A percentile compares a stretch with the other conserved stretches of the same genome.
Evolutionary conservation across 1,284 basidiomycete genomes (phyloP).

Genomic region (Pascua guehoae): DNA sequence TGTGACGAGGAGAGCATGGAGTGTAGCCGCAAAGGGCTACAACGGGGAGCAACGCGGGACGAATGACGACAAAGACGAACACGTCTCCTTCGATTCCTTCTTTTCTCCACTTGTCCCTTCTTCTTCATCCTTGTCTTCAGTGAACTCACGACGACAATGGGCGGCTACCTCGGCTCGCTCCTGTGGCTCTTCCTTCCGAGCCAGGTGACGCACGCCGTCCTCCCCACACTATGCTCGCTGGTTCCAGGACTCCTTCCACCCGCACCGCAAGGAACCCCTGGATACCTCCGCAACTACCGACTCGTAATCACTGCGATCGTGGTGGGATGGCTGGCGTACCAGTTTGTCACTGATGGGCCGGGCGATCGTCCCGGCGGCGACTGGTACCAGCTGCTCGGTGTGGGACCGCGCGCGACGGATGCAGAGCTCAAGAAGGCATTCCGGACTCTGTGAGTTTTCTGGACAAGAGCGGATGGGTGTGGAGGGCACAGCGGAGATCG

Average conservation of each 20-base stretch:
- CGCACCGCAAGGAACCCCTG: slow-evolving; percentile 18
- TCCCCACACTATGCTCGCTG: slow-evolving; percentile 25
- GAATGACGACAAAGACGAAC: no score
- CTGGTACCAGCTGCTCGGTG: slow-evolving; percentile 70
- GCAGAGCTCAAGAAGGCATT: slow-evolving; percentile 67
- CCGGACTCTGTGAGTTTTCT: slow-evolving; percentile 55
- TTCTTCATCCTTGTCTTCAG: no score
- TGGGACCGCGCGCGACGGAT: slow-evolving; percentile 61
- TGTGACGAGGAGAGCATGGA: no score
- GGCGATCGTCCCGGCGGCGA: slow-evolving; percentile 51
- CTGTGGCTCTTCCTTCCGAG: slow-evolving; percentile 37
- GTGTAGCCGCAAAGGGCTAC: no score
- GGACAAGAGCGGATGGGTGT: background rate
- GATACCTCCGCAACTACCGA: slow-evolving; percentile 30
- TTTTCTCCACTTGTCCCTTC: no score
- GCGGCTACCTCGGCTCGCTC: slow-evolving; percentile 23
- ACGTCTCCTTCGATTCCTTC: no score
- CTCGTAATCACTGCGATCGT: slow-evolving; percentile 50
- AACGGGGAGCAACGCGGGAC: no score
- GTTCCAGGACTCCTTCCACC: slow-evolving; percentile 34
- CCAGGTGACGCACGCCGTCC: slow-evolving; percentile 26
- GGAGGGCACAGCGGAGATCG: background rate
- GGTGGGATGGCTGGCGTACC: slow-evolving; percentile 64
- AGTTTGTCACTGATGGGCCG: slow-evolving; percentile 60
- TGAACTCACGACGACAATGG: background rate